These are phyloP conservation scores for Penicillium sp. DNA, from an alignment of 2,329 filamentous ascomycete species.

Conservation along the genomic window DNA sequence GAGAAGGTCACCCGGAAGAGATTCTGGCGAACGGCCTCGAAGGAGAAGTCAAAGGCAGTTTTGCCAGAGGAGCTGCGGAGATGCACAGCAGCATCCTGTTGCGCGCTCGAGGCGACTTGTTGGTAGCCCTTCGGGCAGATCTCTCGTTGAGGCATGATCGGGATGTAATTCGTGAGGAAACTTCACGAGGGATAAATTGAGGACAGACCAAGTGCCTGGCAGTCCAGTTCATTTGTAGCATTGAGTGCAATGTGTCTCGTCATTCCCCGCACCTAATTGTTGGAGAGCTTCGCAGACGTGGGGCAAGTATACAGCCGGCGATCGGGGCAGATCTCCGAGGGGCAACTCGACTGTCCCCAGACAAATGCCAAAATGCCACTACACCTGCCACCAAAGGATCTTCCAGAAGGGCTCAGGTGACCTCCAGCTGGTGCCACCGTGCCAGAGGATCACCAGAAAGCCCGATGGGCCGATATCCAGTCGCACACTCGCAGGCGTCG, in stretches of 20 bases:
- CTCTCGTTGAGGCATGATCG: conserved; percentile 58
- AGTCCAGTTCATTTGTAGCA: conserved; percentile 31
- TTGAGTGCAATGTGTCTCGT: conserved; percentile 5
- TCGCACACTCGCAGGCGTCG: neutral
- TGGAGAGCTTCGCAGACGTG: conserved; percentile 8
- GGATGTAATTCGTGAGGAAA: conserved; percentile 13
- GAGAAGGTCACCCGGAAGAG: conserved; percentile 73
- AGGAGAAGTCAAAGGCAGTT: conserved; percentile 62
- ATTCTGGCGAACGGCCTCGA: conserved; percentile 66
- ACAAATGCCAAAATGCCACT: neutral
- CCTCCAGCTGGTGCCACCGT: neutral
- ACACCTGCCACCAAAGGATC: neutral
- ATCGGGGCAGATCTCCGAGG: conserved; percentile 41
- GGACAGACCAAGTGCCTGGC: conserved; percentile 10
- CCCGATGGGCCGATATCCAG: neutral
- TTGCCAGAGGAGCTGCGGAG: conserved; percentile 52
- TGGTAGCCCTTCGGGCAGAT: conserved; percentile 48
- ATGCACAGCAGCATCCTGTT: conserved; percentile 41
- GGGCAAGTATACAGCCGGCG: conserved; percentile 32
- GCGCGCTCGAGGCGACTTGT: conserved; percentile 34
- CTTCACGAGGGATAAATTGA: conserved; percentile 13
- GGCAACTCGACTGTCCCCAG: neutral
- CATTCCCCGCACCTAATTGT: conserved; percentile 16
- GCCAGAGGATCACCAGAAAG: neutral
- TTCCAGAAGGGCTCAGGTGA: neutral